Percentiles rank a stretch among this genome's conserved stretches.
These are phyloP conservation scores for Metarhizium album DNA, from an alignment of 2,329 filamentous ascomycete species.

Conservation along the genomic window DNA sequence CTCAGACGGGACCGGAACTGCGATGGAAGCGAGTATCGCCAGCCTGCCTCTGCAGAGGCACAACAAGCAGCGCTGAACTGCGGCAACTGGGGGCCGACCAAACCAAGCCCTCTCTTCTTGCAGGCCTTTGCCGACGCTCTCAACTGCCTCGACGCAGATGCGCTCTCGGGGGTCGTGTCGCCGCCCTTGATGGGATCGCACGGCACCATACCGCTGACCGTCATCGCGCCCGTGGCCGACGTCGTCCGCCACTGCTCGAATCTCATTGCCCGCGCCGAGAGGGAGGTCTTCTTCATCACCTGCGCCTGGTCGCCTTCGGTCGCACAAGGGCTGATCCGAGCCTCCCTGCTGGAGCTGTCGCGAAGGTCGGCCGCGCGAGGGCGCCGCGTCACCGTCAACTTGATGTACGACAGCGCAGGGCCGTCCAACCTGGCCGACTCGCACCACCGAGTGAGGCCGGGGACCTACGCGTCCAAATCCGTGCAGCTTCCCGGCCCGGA, in stretches of 20 bases:
- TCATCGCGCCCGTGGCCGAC: conserved; percentile 48
- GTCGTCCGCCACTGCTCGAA: conserved; percentile 67
- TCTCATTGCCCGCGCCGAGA: conserved; percentile 59
- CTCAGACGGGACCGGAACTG: conserved; percentile 10
- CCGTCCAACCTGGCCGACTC: conserved; percentile 54
- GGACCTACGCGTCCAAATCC: conserved; percentile 45
- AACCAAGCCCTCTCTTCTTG: conserved; percentile 59
- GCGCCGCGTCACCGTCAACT: conserved; percentile 52
- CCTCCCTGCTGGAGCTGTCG: conserved; percentile 60
- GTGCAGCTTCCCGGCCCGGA: conserved; percentile 50
- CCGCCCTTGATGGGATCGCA: conserved; percentile 40
- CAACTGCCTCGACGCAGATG: conserved; percentile 40
- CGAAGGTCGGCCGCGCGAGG: conserved; percentile 48
- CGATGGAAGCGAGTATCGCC: conserved; percentile 7
- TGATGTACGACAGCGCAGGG: conserved; percentile 65
- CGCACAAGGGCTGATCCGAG: conserved; percentile 55
- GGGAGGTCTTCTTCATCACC: conserved; percentile 63
- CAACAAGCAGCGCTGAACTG: conserved; percentile 46
- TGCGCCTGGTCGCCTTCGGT: conserved; percentile 66
- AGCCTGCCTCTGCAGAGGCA: conserved; percentile 21
- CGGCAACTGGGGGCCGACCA: conserved; percentile 54
- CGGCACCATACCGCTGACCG: conserved; percentile 56
- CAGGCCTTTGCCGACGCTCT: conserved; percentile 57
- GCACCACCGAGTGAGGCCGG: conserved; percentile 47
- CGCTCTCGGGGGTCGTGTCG: conserved; percentile 38